Percentiles rank a stretch among this genome's conserved stretches.
These are phyloP conservation scores for Phytophthora idaei DNA, from an alignment of 352 stramenopile species.

Conservation along the genomic window DNA sequence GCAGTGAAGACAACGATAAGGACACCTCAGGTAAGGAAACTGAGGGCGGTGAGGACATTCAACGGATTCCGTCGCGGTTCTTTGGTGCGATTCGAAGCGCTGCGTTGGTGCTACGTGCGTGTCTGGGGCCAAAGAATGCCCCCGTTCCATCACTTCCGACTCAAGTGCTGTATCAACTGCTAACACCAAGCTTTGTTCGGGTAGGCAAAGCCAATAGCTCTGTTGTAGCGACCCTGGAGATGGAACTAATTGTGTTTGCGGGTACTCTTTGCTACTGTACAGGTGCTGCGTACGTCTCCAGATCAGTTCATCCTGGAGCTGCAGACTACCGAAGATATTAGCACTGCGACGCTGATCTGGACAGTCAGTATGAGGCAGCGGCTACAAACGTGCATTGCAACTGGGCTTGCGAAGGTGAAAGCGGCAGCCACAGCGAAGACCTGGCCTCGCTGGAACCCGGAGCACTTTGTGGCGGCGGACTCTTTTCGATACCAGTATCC, in stretches of 20 bases:
- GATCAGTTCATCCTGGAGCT: conserved; percentile 67
- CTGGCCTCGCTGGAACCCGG: conserved; percentile 81
- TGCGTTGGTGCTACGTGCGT: conserved; percentile 63
- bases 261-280: background rate
- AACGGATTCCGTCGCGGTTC: conserved; percentile 46
- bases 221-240: background rate
- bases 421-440: conserved; percentile 48
- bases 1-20: conserved; percentile 13
- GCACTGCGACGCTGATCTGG: conserved; percentile 74
- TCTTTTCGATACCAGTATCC: conserved; percentile 88
- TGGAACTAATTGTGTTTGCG: conserved; percentile 6
- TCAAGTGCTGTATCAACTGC: conserved; percentile 78
- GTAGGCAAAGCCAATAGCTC: conserved; percentile 34
- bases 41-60: conserved; percentile 14
- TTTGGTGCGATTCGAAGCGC: conserved; percentile 61
- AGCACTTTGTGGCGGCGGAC: conserved; percentile 87
- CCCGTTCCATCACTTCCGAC: conserved; percentile 24
- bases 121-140: conserved; percentile 47
- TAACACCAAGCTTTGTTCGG: conserved; percentile 80
- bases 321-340: conserved; percentile 69
- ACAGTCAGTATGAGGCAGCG: conserved; percentile 71
- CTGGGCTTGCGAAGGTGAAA: conserved; percentile 74
- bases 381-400: conserved; percentile 54
- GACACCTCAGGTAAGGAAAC: background rate
- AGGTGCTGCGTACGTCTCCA: conserved; percentile 67